Conservation (phyloP, 257 asterid genomes). For the Petrea volubilis region DNA sequence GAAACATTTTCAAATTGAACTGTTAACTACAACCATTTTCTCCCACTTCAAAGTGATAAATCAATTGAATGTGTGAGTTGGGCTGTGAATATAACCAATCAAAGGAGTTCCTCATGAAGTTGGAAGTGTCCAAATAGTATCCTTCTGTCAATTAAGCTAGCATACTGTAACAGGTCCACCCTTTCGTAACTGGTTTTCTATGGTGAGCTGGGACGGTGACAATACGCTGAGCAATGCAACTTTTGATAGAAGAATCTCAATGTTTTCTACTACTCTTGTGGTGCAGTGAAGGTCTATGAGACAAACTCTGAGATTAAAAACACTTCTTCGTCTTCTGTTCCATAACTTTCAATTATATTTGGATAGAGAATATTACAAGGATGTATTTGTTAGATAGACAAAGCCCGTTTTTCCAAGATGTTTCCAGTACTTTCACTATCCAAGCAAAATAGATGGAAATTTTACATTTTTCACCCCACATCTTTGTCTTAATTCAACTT, state of each 20-base stretch:
- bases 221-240: background rate
- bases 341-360: background rate
- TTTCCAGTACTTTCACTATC: background rate
- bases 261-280: background rate
- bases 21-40: background rate
- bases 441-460: background rate
- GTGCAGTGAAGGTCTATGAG: background rate
- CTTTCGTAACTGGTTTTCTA: too few species aligned
- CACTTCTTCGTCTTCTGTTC: background rate
- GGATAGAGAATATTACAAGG: background rate
- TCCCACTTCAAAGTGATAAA: background rate
- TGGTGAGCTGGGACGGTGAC: too few species aligned
- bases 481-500: background rate
- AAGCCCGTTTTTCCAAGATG: background rate
- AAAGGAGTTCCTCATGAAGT: background rate
- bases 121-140: background rate
- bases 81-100: background rate
- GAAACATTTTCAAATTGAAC: too few species aligned
- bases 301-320: background rate
- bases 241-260: background rate
- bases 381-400: background rate
- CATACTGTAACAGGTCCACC: too few species aligned
- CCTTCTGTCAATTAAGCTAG: background rate
- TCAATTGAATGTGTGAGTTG: background rate
- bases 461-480: background rate